Conservation (phyloP, 2,329 filamentous ascomycete genomes). For the Colletotrichum lindemuthianum region DNA sequence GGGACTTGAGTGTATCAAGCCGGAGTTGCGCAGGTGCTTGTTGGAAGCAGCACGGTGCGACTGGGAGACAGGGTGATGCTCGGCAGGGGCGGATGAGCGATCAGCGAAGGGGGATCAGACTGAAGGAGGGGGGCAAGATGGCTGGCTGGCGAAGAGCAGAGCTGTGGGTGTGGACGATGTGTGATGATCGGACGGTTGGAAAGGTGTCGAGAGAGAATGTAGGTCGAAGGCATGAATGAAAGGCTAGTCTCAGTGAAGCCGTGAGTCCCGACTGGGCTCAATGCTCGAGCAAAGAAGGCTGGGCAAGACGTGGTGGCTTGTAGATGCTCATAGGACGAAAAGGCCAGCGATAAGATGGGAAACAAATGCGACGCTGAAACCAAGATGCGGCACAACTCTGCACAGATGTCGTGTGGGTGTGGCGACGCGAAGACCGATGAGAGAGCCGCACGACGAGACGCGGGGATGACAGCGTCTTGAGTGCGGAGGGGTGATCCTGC, state of each 20-base stretch:
- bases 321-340: slow-evolving; percentile 23
- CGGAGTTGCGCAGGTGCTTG: slow-evolving; percentile 19
- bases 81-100: slow-evolving; percentile 18
- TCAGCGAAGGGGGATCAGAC: slow-evolving; percentile 29
- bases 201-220: slow-evolving; percentile 1
- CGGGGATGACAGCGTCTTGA: slow-evolving; percentile 14
- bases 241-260: slow-evolving; percentile 26
- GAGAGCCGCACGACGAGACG: slow-evolving; percentile 21
- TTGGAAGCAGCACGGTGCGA: slow-evolving; percentile 14
- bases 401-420: slow-evolving; percentile 34
- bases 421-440: slow-evolving; percentile 20
- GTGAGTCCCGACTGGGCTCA: slow-evolving; percentile 22
- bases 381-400: slow-evolving; percentile 35
- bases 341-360: slow-evolving; percentile 27
- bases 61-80: slow-evolving; percentile 27
- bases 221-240: slow-evolving; percentile 30
- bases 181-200: slow-evolving; percentile 24
- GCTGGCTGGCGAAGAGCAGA: slow-evolving; percentile 2
- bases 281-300: slow-evolving; percentile 22
- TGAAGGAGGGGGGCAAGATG: slow-evolving; percentile 2
- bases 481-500: slow-evolving; percentile 27
- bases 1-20: slow-evolving; percentile 14
- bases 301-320: slow-evolving; percentile 4
- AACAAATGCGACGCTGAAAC: slow-evolving; percentile 35
- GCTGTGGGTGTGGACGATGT: slow-evolving; percentile 19